Percentiles rank a stretch among this genome's conserved stretches.
Conservation (phyloP, 176 grass and related monocot species). For the Thalia dealbata region DNA sequence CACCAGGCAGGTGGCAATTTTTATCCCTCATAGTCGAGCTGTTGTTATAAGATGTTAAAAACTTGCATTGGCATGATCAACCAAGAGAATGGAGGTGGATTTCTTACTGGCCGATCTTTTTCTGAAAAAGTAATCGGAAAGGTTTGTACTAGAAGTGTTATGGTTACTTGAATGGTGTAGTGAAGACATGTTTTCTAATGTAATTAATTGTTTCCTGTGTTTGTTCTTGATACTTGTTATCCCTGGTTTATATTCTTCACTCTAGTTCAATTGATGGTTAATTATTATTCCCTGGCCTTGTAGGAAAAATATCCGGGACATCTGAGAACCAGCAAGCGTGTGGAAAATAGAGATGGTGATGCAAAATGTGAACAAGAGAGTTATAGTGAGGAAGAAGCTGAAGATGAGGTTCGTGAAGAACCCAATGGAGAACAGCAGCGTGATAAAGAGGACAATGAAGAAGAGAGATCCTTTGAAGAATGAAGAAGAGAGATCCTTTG, state of each 20-base stretch:
- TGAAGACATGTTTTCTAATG: neutral
- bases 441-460: slow-evolving; percentile 8
- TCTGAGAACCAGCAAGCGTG: slow-evolving; percentile 7
- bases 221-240: too few species aligned
- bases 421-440: too few species aligned
- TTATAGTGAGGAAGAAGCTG: slow-evolving; percentile 7
- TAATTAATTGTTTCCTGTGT: neutral
- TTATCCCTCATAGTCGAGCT: neutral
- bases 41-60: neutral
- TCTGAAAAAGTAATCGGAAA: neutral
- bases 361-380: slow-evolving; percentile 22
- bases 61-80: neutral
- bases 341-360: slow-evolving; percentile 17
- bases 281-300: neutral
- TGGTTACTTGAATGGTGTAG: neutral
- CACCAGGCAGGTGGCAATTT: neutral
- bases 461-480: too few species aligned
- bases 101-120: neutral
- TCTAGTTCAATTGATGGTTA: neutral
- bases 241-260: too few species aligned
- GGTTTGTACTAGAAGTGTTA: neutral
- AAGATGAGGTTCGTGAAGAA: neutral
- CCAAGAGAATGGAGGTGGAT: neutral
- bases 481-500: too few species aligned
- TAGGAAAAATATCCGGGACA: slow-evolving; percentile 11